Conservation (phyloP, 1,284 basidiomycete genomes). For the Mycena sp. region DNA sequence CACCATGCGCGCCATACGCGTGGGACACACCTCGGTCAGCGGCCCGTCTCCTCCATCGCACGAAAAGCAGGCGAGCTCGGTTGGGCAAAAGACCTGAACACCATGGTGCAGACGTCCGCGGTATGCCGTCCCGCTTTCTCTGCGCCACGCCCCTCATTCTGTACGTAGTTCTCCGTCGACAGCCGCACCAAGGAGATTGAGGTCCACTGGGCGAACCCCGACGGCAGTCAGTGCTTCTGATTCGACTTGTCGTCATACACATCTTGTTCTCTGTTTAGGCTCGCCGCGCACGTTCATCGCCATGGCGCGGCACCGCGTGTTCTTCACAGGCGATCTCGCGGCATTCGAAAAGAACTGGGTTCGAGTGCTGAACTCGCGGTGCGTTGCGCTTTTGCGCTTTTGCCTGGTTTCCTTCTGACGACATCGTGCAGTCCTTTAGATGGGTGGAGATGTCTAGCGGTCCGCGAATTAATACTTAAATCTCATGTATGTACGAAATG, state of each 20-base stretch:
- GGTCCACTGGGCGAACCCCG: constrained; percentile 12
- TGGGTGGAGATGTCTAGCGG: too few relatives aligned
- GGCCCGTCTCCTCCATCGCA: too few relatives aligned
- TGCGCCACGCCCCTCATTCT: background rate
- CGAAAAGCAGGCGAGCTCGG: background rate
- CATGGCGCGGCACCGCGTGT: constrained; percentile 6
- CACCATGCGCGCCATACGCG: constrained; percentile 6
- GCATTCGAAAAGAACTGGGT: constrained; percentile 1
- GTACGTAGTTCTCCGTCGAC: constrained; percentile 11
- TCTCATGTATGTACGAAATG: too few relatives aligned
- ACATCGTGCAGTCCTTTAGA: too few relatives aligned
- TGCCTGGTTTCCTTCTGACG: too few relatives aligned
- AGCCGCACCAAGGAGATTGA: constrained; percentile 7
- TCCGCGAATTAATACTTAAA: too few relatives aligned
- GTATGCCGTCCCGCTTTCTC: background rate
- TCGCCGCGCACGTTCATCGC: constrained; percentile 6
- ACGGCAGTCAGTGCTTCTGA: constrained; percentile 1
- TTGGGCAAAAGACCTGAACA: background rate
- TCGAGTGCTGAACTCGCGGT: background rate
- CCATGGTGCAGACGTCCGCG: constrained; percentile 1
- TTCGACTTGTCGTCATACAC: background rate
- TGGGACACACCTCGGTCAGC: background rate
- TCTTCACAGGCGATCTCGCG: constrained; percentile 16
- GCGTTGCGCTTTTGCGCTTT: too few relatives aligned
- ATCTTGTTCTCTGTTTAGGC: background rate